Percentiles rank a stretch among this genome's conserved stretches.
Conservation (phyloP, 257 asterid species). For the Solanum gracilifrons region DNA sequence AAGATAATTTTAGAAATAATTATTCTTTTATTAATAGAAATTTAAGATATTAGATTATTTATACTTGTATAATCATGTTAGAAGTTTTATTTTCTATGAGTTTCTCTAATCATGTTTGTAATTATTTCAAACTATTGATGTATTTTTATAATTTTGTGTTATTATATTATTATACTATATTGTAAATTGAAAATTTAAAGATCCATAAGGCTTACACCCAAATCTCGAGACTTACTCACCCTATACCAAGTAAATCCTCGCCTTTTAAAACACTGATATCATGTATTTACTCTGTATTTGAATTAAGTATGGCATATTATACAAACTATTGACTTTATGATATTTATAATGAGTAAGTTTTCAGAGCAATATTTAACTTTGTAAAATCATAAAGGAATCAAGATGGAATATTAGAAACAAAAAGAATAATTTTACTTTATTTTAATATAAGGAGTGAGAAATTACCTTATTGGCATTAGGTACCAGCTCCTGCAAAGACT, state of each 20-base stretch:
- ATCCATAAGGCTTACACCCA: fast-evolving
- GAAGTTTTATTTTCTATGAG: too few relatives aligned
- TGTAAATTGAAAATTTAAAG: fast-evolving
- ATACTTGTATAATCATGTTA: too few relatives aligned
- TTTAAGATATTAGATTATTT: too few relatives aligned
- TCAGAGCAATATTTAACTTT: not conserved
- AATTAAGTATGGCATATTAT: not conserved
- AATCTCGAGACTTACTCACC: fast-evolving
- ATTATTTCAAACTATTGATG: too few relatives aligned
- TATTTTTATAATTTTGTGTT: too few relatives aligned
- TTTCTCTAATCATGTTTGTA: too few relatives aligned
- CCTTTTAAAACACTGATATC: too few relatives aligned
- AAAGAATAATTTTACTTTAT: not conserved
- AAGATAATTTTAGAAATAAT: too few relatives aligned
- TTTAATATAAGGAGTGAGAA: not conserved
- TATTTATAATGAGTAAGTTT: not conserved
- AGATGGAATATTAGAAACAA: not conserved
- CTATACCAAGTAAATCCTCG: not conserved
- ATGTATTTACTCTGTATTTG: not conserved
- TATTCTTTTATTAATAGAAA: too few relatives aligned
- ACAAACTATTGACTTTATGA: not conserved
- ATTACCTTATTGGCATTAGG: constrained; percentile 90
- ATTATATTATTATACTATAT: too few relatives aligned
- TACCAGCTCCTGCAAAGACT: constrained; percentile 80
- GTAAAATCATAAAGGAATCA: not conserved